Base-by-base conservation (phyloP, 2,329 filamentous ascomycete genomes). In the Tolypocladium tundrense region DNA sequence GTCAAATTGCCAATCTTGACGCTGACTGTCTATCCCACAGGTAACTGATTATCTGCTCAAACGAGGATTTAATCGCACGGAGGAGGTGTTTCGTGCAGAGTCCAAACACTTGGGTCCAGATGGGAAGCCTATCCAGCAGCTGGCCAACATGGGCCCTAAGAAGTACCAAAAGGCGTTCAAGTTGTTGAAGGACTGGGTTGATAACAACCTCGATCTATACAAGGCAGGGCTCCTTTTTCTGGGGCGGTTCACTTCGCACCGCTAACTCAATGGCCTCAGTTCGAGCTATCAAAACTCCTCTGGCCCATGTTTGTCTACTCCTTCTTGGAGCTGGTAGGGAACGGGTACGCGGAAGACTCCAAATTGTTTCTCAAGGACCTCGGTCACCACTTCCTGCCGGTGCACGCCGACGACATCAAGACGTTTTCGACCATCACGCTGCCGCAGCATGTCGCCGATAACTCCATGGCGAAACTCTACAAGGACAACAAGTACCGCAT, bases 261-360 rank as follows among this genome's bases (percentile, higher is more conserved):
- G 21, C 6, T 41, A 58, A 50, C 58, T 37, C 42, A 37, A n/a
- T 51, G 14, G 10, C 27, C 53, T 1, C 37, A 92, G 85, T 91
- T 93, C 51, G 94, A 99, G 74, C 79, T 99, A 3, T 82, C 85
- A 59, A 91, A 95, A 64, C 78, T 97, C 4, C 76, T 96, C 19
- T 99, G 94, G 91, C 94, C 94, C 0, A 77, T 95, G 0, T 97
- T 97, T 67, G 89, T 97, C 55, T 96, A 99, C 72, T 94, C 90
- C 0, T 97, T 89, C 68, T 78, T 99, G 33, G 86, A 90, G 58
- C 82, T 97, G 57, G 82, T 95, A 35, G 79, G 79, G 40, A 84
- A 90, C 60, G 85, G 85, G 62, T 91, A 88, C 64, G 76, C 82
- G 1, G 82, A 83, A 43, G 90, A 96, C 59, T 85, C 87, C 16